Base-by-base conservation (phyloP, 768 basidiomycete genomes). In the Infundibulicybe gibba region DNA sequence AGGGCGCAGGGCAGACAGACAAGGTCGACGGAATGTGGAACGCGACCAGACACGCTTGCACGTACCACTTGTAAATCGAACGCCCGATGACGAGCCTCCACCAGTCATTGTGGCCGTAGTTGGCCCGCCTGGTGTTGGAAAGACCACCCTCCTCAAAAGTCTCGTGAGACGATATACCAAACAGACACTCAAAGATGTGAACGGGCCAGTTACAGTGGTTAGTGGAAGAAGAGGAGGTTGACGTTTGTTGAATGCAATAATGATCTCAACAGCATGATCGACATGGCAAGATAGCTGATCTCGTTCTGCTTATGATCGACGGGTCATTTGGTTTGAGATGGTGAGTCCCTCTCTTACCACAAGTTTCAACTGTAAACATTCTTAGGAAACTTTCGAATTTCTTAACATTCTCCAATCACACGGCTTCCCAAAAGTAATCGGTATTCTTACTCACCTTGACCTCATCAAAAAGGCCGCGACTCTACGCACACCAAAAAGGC, bases 281-380 rank as follows among this genome's bases (percentile, higher is more conserved):
- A 99, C 75, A 77, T 97, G 95, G 85, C 46, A 99, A 99, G 68
- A 82, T 98, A 48, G 97, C 91, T 6, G 97, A 98, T 68, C 76
- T 99, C 48, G 90, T 98, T 4, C 76, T 99, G 39, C 82, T 99
- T 53, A 94, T 98, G 93, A 86, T 98, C 53, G 97, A 99, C 60
- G 95, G 89, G 3, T 94, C 91, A 20, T 98, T 94, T 65, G 97
- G 97, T 3, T 95, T 98, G 97, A 98, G 69, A 99, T 98, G 97
- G 95, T 93, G 54, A 52, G 81, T 59, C 1, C 3, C n/a, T 41
- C 21, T 0, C 42, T 41, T 21, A 6, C 42, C 14, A 19, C 85
- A 43, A 9, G 40, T 50, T 16, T 33, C 19, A 33, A 21, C 25
- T 41, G 31, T 41, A 16, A 42, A 41, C 3, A 13, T 38, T 30